phyloP scores from a whole-genome alignment of 768 basidiomycete species.

The Mycena filopes region DNA sequence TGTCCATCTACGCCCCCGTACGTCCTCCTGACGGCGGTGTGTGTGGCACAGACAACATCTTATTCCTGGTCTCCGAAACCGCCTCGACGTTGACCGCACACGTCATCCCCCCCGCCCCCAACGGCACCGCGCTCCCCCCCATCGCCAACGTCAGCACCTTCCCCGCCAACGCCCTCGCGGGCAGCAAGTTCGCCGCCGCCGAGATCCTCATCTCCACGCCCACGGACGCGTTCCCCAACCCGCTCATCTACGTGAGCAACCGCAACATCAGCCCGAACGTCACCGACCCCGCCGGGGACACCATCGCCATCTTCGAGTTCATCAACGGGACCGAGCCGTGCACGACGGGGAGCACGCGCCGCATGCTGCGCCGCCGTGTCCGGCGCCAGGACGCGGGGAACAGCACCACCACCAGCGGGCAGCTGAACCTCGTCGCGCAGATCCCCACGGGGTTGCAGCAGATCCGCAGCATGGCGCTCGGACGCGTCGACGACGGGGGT shows the following conservation, averaged over 20 bases:
- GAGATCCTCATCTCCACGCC: slow-evolving; percentile 64
- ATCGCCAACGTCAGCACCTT: slow-evolving; percentile 58
- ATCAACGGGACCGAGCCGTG: slow-evolving; percentile 35
- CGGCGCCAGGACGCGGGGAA: slow-evolving; percentile 11
- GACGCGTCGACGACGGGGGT: slow-evolving; percentile 50
- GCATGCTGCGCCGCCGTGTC: slow-evolving; percentile 33
- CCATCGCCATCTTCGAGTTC: slow-evolving; percentile 65
- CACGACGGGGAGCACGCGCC: slow-evolving; percentile 21
- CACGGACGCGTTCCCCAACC: slow-evolving; percentile 52
- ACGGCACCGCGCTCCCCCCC: slow-evolving; percentile 56
- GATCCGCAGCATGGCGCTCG: slow-evolving; percentile 64
- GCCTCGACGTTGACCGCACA: slow-evolving; percentile 64
- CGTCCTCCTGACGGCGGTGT: slow-evolving; percentile 54
- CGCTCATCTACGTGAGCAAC: slow-evolving; percentile 67
- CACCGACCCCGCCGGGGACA: slow-evolving; percentile 61
- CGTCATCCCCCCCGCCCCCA: slow-evolving; percentile 57
- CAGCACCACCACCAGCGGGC: background rate
- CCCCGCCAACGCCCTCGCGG: slow-evolving; percentile 51
- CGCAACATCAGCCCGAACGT: slow-evolving; percentile 58
- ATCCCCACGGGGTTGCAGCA: slow-evolving; percentile 66
- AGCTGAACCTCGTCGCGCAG: slow-evolving; percentile 56
- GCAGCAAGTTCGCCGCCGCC: slow-evolving; percentile 58
- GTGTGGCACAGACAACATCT: slow-evolving; percentile 55
- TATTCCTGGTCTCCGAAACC: slow-evolving; percentile 65
- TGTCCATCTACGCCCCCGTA: slow-evolving; percentile 52